Base-by-base conservation (phyloP, 2,329 filamentous ascomycete species). In the Xylariales sp. region DNA sequence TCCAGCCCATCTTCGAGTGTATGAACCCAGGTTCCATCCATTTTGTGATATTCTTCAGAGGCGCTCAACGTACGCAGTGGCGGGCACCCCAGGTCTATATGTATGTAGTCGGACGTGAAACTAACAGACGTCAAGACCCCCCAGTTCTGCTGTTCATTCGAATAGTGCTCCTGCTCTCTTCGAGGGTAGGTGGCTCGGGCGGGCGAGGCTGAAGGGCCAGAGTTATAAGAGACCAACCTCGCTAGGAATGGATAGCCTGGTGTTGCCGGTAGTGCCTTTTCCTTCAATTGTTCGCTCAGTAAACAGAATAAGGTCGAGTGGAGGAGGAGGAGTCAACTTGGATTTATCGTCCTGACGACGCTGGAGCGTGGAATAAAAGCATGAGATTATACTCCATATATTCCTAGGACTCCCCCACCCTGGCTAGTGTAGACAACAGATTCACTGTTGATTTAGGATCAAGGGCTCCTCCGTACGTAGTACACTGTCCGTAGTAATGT, bases 11-110 rank as follows among this genome's bases (percentile, higher is more conserved):
- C 60, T 46, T 71, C 69, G 34, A 67, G 64, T 10, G 67, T 69
- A 23, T 71, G 69, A 52, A 65, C 56, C 67, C 69, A 67, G 12
- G 69, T 59, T 49, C 64, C 69, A 55, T 71, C 69, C 69, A 71
- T 71, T 50, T 50, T 56, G 49, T n/a, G 41, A 56, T 39, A 30
- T 34, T 46, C 34, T 54, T 45, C 12, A 34, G 59, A 48, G 28
- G 28, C 36, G 32, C 28, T 14, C 3, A 10, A 56, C 43, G 32
- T 50, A 23, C 34, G 12, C 3, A 41, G 12, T 41, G 12, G 49
- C 53, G 16, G 28, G 12, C 45, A 14, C 23, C 43, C 48, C 18
- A n/a, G 6, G 58, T 57, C 53, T 49, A 54, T 54, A 45, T 23
- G 30, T 54, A 45, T 23, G 30, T 43, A 46, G 3, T 30, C 28